phyloP scores from a whole-genome alignment of 805 yeast genomes.

The Teunomyces tritomae region DNA sequence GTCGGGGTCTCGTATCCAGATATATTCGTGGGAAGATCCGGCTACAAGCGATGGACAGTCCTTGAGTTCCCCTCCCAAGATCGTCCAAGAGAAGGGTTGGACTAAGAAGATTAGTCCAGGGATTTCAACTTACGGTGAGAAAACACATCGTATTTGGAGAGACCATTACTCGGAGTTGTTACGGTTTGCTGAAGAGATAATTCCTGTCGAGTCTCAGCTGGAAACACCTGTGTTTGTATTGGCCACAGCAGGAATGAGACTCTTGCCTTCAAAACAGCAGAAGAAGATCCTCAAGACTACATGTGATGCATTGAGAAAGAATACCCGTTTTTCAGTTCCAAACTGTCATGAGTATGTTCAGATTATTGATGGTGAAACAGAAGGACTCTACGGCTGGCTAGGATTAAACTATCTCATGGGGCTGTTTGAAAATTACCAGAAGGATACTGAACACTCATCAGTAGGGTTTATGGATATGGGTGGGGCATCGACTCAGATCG shows the following conservation, averaged over 20 bases:
- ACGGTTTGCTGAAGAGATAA: constrained; percentile 62
- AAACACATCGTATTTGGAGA: constrained; percentile 59
- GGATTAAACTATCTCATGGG: constrained; percentile 83
- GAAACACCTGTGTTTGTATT: constrained; percentile 86
- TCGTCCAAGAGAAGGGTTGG: constrained; percentile 67
- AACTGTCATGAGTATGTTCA: constrained; percentile 72
- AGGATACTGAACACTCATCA: constrained; percentile 46
- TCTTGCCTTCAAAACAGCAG: constrained; percentile 57
- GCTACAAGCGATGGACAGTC: constrained; percentile 24
- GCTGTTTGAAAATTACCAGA: constrained; percentile 48
- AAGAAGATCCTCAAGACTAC: constrained; percentile 53
- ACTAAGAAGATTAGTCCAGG: constrained; percentile 78
- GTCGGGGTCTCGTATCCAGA: constrained; percentile 85
- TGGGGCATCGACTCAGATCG: constrained; percentile 95
- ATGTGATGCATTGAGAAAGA: constrained; percentile 53
- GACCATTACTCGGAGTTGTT: constrained; percentile 67
- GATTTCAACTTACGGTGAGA: constrained; percentile 59
- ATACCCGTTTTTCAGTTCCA: constrained; percentile 55
- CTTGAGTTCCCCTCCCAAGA: constrained; percentile 62
- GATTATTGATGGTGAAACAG: constrained; percentile 90
- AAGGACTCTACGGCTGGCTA: constrained; percentile 95
- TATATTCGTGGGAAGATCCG: constrained; percentile 73
- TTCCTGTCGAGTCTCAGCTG: constrained; percentile 58
- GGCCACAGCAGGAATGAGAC: constrained; percentile 97
- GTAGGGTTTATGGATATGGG: constrained; percentile 99